These are phyloP conservation scores for Lagenaria siceraria DNA, from an alignment of 306 rosid genomes.

Conservation along the genomic window DNA sequence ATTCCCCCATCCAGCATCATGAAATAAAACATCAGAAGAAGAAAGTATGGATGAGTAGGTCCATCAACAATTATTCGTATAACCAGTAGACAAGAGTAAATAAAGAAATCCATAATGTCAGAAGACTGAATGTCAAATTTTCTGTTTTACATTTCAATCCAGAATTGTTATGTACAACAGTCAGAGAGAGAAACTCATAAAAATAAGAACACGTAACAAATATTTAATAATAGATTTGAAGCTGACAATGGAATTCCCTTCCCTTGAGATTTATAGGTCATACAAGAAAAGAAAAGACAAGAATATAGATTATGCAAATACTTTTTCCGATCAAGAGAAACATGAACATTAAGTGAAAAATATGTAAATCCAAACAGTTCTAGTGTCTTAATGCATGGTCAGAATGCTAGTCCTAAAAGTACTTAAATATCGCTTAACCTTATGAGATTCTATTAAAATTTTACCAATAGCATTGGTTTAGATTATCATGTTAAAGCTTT, in stretches of 20 bases:
- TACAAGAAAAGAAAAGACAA: background rate
- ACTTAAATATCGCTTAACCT: background rate
- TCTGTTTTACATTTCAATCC: background rate
- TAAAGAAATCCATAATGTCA: background rate
- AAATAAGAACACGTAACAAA: background rate
- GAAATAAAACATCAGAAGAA: conserved; percentile 17
- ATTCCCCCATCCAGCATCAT: conserved; percentile 27
- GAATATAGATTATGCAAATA: background rate
- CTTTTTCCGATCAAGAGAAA: background rate
- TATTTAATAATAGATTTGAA: background rate
- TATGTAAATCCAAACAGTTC: background rate
- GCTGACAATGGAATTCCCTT: background rate
- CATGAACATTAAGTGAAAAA: background rate
- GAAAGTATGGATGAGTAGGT: conserved; percentile 28
- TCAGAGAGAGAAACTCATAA: background rate
- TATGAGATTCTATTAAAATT: background rate
- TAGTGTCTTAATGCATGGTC: background rate
- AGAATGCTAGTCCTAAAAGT: background rate
- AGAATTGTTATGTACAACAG: background rate
- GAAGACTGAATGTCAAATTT: background rate
- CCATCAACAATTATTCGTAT: background rate
- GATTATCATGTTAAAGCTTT: background rate
- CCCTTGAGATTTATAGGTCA: background rate
- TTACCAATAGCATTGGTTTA: background rate
- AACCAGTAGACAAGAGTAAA: background rate